Base-by-base conservation (phyloP, 495 filamentous ascomycete species). In the Penicillium macrosclerotiorum region DNA sequence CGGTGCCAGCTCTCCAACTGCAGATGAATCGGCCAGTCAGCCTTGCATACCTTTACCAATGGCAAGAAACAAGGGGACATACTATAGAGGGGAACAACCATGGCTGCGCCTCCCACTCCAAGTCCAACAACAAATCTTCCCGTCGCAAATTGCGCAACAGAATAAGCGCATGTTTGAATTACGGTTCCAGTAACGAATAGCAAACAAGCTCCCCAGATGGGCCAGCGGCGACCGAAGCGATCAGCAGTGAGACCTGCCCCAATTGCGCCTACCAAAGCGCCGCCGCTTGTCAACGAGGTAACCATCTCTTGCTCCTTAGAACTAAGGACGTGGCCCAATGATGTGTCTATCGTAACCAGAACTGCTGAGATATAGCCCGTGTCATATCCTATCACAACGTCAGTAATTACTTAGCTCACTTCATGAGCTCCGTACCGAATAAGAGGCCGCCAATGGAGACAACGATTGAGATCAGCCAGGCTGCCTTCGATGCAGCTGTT, bases 101-200 rank as follows among this genome's bases (percentile, higher is more conserved):
- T 78, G 4, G 76, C 73, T 8, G 75, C 77, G 26, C 67, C 67
- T 9, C 77, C 76, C 14, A 80, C 76, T 5, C 77, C 75, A 26
- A 78, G 67, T 1, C 76, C 76, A 8, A 79, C 68, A 7, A 80
- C 59, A 5, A 79, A 59, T 23, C 76, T 62, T 0, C 77, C 75
- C 13, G 76, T 59, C 5, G 69, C 66, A 53, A 78, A 75, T 42
- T 78, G 73, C 7, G 62, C 60, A 32, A 80, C 49, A 5, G 65
- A 64, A 42, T 60, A 78, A 1, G 76, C 55, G 11, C 61, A 52
- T 4, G 72, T 69, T 47, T 80, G 75, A 6, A 65, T 38, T 9
- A 57, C 41, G 3, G 59, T 71, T 6, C 76, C 76, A 24, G 75
- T 38, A 16, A 66, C 59, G 51, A 80, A 79, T 5, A 77, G 60